Conservation (phyloP, 164 flowering plant species). For the Stephania cephalantha region DNA sequence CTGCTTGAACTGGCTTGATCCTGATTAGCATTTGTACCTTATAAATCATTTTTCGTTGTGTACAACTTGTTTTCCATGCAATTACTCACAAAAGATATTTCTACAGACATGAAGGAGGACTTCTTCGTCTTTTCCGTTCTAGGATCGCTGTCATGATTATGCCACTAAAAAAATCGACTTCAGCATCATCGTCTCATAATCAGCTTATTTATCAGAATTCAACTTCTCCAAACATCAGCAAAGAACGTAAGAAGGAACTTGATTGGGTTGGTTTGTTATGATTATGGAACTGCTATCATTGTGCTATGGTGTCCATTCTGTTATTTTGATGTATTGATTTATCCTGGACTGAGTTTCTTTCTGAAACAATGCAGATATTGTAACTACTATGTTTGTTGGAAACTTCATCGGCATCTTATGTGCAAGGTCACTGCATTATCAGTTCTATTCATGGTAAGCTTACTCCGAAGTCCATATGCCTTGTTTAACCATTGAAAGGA, state of each 20-base stretch:
- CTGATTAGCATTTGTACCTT: not conserved
- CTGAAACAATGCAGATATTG: constrained; percentile 50
- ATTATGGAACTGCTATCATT: not conserved
- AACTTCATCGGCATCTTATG: constrained; percentile 88
- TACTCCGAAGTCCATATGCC: not conserved
- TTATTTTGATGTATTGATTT: not conserved
- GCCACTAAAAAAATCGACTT: constrained; percentile 24
- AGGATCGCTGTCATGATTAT: constrained; percentile 19
- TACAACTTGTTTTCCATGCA: not conserved
- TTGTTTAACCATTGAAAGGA: not conserved
- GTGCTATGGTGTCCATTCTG: not conserved
- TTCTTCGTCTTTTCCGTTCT: constrained; percentile 44
- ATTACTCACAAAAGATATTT: constrained; percentile 2
- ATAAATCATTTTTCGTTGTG: not conserved
- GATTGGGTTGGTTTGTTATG: not conserved
- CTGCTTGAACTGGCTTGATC: not conserved
- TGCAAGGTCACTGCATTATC: constrained; percentile 89
- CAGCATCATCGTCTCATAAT: constrained; percentile 26
- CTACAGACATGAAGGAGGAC: constrained; percentile 88
- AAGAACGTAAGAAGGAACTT: constrained; percentile 51
- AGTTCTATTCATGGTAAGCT: constrained; percentile 86
- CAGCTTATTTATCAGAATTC: constrained; percentile 17
- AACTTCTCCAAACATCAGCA: constrained; percentile 30
- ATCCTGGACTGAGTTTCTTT: constrained; percentile 8
- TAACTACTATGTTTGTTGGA: constrained; percentile 74